These are phyloP conservation scores for Protomyces macrosporus DNA, from an alignment of 1,139 yeast genomes.

Conservation along the genomic window DNA sequence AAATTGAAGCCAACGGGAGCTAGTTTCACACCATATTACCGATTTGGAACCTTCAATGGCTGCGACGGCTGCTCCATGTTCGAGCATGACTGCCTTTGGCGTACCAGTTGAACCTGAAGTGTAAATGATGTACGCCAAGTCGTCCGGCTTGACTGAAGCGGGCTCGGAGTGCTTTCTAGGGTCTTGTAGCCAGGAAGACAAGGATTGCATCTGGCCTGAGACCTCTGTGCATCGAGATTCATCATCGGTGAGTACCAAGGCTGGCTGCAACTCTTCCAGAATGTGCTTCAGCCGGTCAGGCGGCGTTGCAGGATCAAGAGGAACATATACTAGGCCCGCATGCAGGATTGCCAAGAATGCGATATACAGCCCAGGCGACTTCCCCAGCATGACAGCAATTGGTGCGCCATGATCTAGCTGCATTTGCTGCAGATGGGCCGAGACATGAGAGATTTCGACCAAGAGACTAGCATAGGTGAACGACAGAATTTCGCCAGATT, in stretches of 20 bases:
- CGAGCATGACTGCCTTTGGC: slow-evolving; percentile 33
- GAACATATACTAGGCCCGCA: slow-evolving; percentile 32
- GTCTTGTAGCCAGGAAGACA: background rate
- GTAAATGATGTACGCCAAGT: slow-evolving; percentile 31
- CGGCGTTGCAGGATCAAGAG: slow-evolving; percentile 31
- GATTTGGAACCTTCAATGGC: slow-evolving; percentile 28
- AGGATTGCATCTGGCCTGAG: background rate
- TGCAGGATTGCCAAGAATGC: slow-evolving; percentile 30
- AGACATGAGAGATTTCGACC: slow-evolving; percentile 14
- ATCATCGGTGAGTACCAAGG: background rate
- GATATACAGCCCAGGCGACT: slow-evolving; percentile 30
- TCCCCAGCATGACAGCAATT: slow-evolving; percentile 28
- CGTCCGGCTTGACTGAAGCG: background rate
- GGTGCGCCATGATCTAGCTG: slow-evolving; percentile 20
- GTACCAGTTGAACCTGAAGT: slow-evolving; percentile 33
- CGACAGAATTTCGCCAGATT: background rate
- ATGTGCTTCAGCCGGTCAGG: slow-evolving; percentile 27
- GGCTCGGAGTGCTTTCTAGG: background rate
- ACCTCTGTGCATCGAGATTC: background rate
- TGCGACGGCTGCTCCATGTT: slow-evolving; percentile 30
- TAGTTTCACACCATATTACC: slow-evolving; percentile 16
- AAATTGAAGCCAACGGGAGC: slow-evolving; percentile 29
- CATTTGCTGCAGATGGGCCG: slow-evolving; percentile 7
- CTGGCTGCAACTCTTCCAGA: slow-evolving; percentile 26
- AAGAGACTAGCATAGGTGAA: slow-evolving; percentile 30